A percentile compares a stretch with the other conserved stretches of the same genome.
These are phyloP conservation scores for Rubia tinctorum DNA, from an alignment of 305 asterid species.

Conservation along the genomic window DNA sequence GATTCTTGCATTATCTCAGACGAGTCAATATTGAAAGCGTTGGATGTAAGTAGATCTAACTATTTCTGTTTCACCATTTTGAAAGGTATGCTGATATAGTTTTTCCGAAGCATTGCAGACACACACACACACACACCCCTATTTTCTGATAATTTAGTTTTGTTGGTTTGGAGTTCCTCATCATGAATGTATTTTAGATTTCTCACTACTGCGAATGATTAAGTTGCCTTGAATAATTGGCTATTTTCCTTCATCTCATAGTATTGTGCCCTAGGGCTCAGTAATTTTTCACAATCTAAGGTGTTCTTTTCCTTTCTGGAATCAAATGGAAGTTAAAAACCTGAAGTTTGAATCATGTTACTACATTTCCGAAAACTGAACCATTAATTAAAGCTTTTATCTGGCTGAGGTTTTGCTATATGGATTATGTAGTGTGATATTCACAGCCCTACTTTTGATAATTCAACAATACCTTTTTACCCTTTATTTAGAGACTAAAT, in stretches of 20 bases:
- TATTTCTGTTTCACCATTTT: neutral
- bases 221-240: neutral
- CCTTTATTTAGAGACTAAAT: too few species aligned
- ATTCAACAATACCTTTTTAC: too few species aligned
- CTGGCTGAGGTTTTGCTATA: too few species aligned
- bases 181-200: neutral
- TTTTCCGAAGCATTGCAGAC: neutral
- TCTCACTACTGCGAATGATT: neutral
- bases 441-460: too few species aligned
- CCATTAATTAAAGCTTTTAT: too few species aligned
- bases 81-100: neutral
- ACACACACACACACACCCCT: neutral
- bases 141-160: neutral
- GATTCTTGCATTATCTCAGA: conserved; percentile 57
- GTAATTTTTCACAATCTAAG: neutral
- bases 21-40: conserved; percentile 57
- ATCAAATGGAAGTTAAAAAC: neutral
- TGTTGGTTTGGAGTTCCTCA: neutral
- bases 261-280: neutral
- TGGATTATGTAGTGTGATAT: too few species aligned
- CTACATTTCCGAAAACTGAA: too few species aligned
- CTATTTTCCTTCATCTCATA: neutral
- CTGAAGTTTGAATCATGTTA: neutral
- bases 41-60: conserved; percentile 47
- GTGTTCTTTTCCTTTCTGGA: neutral